A percentile compares a stretch with the other conserved stretches of the same genome.
phyloP scores from a whole-genome alignment of 2,329 filamentous ascomycete species.

The Coniella vitis region DNA sequence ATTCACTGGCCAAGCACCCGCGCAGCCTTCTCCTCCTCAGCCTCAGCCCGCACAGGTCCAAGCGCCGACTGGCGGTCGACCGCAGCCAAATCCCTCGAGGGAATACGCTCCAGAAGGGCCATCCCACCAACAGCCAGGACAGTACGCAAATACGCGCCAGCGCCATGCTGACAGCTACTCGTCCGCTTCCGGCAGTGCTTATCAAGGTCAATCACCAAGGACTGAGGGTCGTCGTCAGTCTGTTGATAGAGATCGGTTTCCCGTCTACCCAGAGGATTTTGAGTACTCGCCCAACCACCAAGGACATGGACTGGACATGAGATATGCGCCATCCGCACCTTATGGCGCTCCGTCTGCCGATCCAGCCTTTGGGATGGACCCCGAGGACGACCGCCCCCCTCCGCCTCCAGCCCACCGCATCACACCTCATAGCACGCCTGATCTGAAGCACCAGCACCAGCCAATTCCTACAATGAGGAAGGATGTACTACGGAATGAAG shows the following conservation, averaged over 20 bases:
- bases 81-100: conserved; percentile 11
- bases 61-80: conserved; percentile 16
- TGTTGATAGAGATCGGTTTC: conserved; percentile 30
- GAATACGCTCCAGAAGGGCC: conserved; percentile 20
- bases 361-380: conserved; percentile 19
- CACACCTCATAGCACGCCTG: conserved; percentile 23
- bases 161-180: conserved; percentile 34
- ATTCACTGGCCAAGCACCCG: conserved; percentile 47
- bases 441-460: conserved; percentile 18
- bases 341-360: conserved; percentile 27
- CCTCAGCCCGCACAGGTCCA: conserved; percentile 23
- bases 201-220: conserved; percentile 18
- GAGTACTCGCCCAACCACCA: conserved; percentile 30
- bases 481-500: conserved; percentile 50
- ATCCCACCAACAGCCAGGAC: conserved; percentile 18
- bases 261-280: conserved; percentile 30
- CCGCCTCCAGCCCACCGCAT: conserved; percentile 50
- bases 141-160: conserved; percentile 34
- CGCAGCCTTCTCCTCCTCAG: conserved; percentile 24
- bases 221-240: conserved; percentile 4
- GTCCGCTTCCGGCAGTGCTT: conserved; percentile 22
- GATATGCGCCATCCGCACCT: conserved; percentile 19
- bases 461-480: conserved; percentile 46
- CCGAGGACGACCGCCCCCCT: conserved; percentile 43
- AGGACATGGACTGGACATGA: conserved; percentile 29